A percentile compares a stretch with the other conserved stretches of the same genome.
These are phyloP conservation scores for Recurvomyces mirabilis DNA, from an alignment of 495 filamentous ascomycete species.

Conservation along the genomic window DNA sequence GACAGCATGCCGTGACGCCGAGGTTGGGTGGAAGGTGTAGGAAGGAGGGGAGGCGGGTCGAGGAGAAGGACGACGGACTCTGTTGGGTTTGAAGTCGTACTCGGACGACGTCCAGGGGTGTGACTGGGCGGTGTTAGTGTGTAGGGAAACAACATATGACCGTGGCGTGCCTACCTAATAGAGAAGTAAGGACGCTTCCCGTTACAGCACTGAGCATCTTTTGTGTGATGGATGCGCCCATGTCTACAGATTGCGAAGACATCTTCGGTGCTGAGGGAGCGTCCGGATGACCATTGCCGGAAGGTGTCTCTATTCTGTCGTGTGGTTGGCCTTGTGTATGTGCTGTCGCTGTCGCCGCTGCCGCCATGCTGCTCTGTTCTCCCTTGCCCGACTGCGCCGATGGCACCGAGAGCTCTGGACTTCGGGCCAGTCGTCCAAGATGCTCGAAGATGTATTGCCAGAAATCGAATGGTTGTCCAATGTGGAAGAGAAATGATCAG, in stretches of 20 bases:
- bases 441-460: neutral
- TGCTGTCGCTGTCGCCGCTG: slow-evolving; percentile 14
- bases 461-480: too few species aligned
- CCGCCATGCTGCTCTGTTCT: slow-evolving; percentile 1
- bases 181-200: slow-evolving; percentile 77
- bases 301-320: slow-evolving; percentile 28
- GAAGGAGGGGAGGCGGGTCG: slow-evolving; percentile 39
- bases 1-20: slow-evolving; percentile 88
- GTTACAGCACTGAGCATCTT: slow-evolving; percentile 90
- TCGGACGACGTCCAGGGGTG: slow-evolving; percentile 91
- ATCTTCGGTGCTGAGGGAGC: slow-evolving; percentile 11
- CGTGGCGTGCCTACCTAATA: slow-evolving; percentile 55
- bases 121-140: slow-evolving; percentile 45
- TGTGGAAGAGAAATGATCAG: too few species aligned
- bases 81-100: slow-evolving; percentile 86
- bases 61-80: slow-evolving; percentile 29
- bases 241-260: neutral
- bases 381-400: slow-evolving; percentile 6
- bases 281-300: slow-evolving; percentile 25
- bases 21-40: slow-evolving; percentile 61
- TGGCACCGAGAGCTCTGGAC: neutral
- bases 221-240: slow-evolving; percentile 65
- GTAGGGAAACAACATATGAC: too few species aligned
- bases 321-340: slow-evolving; percentile 28
- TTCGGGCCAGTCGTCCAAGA: neutral